These are phyloP conservation scores for Paecilomyces fulvus DNA, from an alignment of 2,329 filamentous ascomycete genomes.

Conservation along the genomic window DNA sequence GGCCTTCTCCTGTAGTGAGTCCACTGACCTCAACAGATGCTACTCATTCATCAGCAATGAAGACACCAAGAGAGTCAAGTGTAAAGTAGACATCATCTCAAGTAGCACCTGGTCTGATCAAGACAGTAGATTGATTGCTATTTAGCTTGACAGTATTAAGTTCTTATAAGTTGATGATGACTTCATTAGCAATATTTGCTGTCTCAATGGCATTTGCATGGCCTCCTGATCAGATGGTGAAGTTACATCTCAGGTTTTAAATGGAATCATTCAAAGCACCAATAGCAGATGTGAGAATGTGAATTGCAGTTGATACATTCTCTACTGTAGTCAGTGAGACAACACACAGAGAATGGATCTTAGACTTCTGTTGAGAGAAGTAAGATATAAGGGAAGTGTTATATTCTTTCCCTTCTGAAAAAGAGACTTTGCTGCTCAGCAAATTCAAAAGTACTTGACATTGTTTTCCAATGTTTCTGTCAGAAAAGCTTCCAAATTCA, in stretches of 20 bases:
- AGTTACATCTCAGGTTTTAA: conserved; percentile 3
- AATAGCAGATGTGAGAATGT: not conserved
- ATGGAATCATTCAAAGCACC: not conserved
- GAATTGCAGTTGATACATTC: conserved; percentile 11
- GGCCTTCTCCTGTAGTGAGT: conserved; percentile 21
- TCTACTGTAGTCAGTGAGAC: conserved; percentile 10
- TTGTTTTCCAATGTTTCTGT: not conserved
- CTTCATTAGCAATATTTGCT: conserved; percentile 6
- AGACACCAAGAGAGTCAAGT: conserved; percentile 10
- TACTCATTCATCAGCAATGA: conserved; percentile 16
- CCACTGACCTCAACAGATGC: conserved; percentile 19
- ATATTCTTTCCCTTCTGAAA: not conserved
- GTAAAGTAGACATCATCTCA: not conserved
- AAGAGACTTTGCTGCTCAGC: not conserved
- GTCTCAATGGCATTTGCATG: not conserved
- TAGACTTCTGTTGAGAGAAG: conserved; percentile 7
- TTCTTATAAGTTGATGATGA: not conserved
- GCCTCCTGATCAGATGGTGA: not conserved
- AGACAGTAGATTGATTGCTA: not conserved
- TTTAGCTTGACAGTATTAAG: not conserved
- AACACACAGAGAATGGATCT: conserved; percentile 12
- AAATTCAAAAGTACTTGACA: not conserved
- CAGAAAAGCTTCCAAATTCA: not conserved
- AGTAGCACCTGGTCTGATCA: not conserved
- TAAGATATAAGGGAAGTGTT: conserved; percentile 2